phyloP scores from a whole-genome alignment of 176 grass and related monocot genomes.

The Lolium multiflorum region DNA sequence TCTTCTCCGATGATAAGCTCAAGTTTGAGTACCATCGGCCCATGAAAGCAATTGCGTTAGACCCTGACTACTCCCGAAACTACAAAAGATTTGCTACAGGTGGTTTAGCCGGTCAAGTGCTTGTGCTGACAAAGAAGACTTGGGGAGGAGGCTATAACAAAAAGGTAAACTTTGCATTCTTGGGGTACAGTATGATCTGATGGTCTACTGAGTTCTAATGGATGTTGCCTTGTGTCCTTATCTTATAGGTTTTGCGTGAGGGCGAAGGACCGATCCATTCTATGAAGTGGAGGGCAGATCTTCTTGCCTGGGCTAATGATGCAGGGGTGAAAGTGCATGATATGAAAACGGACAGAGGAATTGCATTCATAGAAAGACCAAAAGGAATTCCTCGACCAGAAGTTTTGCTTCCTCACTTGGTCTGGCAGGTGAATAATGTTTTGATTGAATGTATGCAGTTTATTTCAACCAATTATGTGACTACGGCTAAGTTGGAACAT shows the following conservation, averaged over 20 bases:
- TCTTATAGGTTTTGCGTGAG: slow-evolving; percentile 77
- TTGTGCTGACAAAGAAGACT: slow-evolving; percentile 72
- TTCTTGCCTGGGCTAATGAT: slow-evolving; percentile 97
- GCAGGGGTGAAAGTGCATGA: slow-evolving; percentile 96
- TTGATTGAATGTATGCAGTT: not conserved
- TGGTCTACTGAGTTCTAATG: slow-evolving; percentile 25
- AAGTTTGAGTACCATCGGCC: slow-evolving; percentile 97
- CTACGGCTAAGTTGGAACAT: slow-evolving; percentile 10
- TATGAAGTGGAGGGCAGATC: slow-evolving; percentile 91
- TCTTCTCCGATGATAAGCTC: slow-evolving; percentile 89
- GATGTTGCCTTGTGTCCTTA: slow-evolving; percentile 14
- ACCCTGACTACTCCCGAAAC: slow-evolving; percentile 79
- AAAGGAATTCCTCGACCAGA: slow-evolving; percentile 81
- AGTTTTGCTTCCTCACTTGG: slow-evolving; percentile 91
- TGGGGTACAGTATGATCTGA: slow-evolving; percentile 42
- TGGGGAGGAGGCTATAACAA: slow-evolving; percentile 88
- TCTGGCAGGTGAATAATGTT: slow-evolving; percentile 82
- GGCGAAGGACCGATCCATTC: slow-evolving; percentile 97
- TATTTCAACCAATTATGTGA: slow-evolving; percentile 11
- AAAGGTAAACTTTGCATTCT: slow-evolving; percentile 58
- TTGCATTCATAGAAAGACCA: slow-evolving; percentile 95
- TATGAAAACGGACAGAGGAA: slow-evolving; percentile 83
- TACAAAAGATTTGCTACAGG: slow-evolving; percentile 91
- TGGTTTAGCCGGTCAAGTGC: slow-evolving; percentile 96
- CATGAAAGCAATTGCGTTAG: slow-evolving; percentile 95